Evolutionary conservation across 2,329 filamentous ascomycete genomes (phyloP).

Genomic region (Esteya vermicola): DNA sequence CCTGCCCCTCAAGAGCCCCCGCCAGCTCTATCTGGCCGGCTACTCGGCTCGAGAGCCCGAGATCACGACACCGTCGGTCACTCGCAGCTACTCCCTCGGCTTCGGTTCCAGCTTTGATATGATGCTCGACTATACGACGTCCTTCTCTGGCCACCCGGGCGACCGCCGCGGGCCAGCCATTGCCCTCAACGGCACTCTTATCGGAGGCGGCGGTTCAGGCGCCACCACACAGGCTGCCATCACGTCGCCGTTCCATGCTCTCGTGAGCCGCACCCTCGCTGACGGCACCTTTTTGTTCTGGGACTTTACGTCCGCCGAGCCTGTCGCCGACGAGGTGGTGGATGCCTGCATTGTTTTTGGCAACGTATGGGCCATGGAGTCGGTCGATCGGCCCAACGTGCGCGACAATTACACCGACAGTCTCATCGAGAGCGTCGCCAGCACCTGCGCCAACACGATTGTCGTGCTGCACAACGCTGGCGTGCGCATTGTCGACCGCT

Average conservation of each 20-base stretch:
- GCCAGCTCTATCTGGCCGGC: constrained; percentile 43
- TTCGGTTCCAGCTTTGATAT: background rate
- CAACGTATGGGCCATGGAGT: constrained; percentile 50
- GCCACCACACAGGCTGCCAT: constrained; percentile 33
- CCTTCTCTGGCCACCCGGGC: constrained; percentile 13
- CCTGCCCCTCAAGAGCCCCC: constrained; percentile 47
- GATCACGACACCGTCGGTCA: constrained; percentile 14
- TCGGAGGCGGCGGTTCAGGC: constrained; percentile 35
- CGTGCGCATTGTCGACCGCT: constrained; percentile 41
- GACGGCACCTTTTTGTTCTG: constrained; percentile 43
- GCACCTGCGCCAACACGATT: constrained; percentile 37
- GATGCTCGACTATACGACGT: constrained; percentile 45
- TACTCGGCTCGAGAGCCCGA: constrained; percentile 40
- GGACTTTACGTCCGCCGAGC: constrained; percentile 29
- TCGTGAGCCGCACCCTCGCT: constrained; percentile 24
- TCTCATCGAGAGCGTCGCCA: constrained; percentile 33
- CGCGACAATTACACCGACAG: constrained; percentile 44
- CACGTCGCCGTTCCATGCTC: constrained; percentile 19
- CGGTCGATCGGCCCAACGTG: constrained; percentile 38
- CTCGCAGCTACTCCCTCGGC: constrained; percentile 21
- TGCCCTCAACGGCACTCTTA: constrained; percentile 38
- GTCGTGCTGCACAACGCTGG: constrained; percentile 52
- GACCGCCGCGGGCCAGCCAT: constrained; percentile 21
- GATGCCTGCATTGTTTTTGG: constrained; percentile 47
- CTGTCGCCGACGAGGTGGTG: constrained; percentile 34